phyloP scores from a whole-genome alignment of 176 grass and related monocot genomes.

The Carex myosuroides region DNA sequence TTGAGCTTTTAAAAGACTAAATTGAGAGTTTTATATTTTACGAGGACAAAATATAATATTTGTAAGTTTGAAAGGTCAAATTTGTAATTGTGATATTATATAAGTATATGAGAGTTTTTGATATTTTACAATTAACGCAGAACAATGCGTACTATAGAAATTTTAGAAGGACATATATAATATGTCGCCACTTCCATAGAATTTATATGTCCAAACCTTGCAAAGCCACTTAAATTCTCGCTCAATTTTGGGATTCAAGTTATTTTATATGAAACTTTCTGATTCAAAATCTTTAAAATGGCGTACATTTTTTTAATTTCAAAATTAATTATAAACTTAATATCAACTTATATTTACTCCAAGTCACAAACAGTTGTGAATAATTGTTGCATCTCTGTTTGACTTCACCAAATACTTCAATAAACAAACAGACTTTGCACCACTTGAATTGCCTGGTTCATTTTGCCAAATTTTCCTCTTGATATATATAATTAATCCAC shows the following conservation, averaged over 20 bases:
- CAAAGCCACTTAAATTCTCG: background rate
- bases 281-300: background rate
- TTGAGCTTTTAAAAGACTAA: background rate
- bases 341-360: background rate
- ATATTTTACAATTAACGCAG: background rate
- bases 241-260: background rate
- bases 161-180: background rate
- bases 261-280: background rate
- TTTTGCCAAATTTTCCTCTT: background rate
- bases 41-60: background rate
- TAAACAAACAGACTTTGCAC: background rate
- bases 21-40: background rate
- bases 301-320: background rate
- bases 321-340: background rate
- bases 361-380: background rate
- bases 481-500: no score
- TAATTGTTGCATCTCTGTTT: background rate
- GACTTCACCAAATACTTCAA: background rate
- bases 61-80: background rate
- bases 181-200: background rate
- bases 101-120: background rate
- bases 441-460: background rate
- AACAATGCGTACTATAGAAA: background rate
- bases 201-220: background rate
- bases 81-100: background rate